Percentiles rank a stretch among this genome's conserved stretches.
These are phyloP conservation scores for Flaveria brownii DNA, from an alignment of 129 eudicot genomes.

Conservation along the genomic window DNA sequence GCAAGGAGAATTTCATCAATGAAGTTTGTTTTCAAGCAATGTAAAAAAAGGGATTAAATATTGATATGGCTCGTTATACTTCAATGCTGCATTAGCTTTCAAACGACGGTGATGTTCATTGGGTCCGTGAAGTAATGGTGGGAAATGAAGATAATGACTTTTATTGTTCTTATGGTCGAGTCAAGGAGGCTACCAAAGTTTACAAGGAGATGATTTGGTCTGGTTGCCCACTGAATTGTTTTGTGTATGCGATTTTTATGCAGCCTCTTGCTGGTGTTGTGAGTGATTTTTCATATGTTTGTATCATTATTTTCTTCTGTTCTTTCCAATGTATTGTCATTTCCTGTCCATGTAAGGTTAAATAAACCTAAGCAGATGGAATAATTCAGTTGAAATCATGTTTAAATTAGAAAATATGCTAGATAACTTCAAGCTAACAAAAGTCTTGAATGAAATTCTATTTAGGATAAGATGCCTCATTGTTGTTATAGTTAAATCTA, in stretches of 20 bases:
- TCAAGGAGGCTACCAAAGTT: conserved; percentile 54
- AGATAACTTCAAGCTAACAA: too few relatives aligned
- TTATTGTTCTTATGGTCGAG: conserved; percentile 57
- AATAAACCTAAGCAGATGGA: too few relatives aligned
- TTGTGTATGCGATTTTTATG: conserved; percentile 46
- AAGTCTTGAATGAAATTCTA: too few relatives aligned
- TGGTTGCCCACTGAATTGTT: conserved; percentile 64
- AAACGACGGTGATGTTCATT: conserved; percentile 67
- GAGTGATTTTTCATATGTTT: conserved; percentile 7
- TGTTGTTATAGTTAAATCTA: too few relatives aligned
- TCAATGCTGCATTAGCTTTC: conserved; percentile 80
- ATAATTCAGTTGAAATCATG: too few relatives aligned
- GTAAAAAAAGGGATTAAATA: conserved; percentile 59
- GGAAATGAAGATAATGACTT: conserved; percentile 65
- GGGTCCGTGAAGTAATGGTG: conserved; percentile 67
- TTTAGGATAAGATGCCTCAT: too few relatives aligned
- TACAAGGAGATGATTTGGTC: conserved; percentile 75
- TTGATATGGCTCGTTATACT: conserved; percentile 77
- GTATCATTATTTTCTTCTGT: neutral
- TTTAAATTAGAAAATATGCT: too few relatives aligned
- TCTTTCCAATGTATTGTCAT: too few relatives aligned
- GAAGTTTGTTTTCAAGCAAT: conserved; percentile 62
- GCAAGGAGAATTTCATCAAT: conserved; percentile 74
- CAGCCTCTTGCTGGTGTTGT: conserved; percentile 87
- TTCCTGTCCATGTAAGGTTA: too few relatives aligned